Conservation (phyloP, 2,329 filamentous ascomycete species). For the Paecilomyces variotii region DNA sequence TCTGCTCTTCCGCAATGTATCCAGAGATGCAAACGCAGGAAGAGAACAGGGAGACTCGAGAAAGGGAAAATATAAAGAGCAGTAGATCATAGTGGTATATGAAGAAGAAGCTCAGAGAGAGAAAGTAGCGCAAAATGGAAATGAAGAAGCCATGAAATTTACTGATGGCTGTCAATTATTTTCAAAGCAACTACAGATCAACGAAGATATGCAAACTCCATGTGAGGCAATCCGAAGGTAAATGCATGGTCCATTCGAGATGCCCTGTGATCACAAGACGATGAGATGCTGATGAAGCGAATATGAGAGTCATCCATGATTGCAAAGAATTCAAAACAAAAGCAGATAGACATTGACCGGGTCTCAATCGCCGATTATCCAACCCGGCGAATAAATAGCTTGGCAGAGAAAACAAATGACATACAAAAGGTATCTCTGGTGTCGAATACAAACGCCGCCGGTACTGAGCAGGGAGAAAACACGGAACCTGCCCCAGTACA, state of each 20-base stretch:
- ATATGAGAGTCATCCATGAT: conserved; percentile 14
- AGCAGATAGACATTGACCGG: conserved; percentile 11
- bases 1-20: not conserved
- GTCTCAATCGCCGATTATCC: conserved; percentile 5
- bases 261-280: not conserved
- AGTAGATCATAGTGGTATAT: not conserved
- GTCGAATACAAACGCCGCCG: conserved; percentile 28
- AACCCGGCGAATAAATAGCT: not conserved
- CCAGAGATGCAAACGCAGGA: not conserved
- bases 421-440: conserved; percentile 32
- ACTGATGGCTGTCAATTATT: not conserved
- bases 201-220: conserved; percentile 6
- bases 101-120: not conserved
- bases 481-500: conserved; percentile 4
- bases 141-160: not conserved
- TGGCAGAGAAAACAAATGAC: conserved; percentile 7
- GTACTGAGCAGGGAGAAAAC: conserved; percentile 2
- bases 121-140: not conserved
- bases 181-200: conserved; percentile 11
- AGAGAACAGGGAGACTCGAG: not conserved
- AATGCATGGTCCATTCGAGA: not conserved
- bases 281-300: not conserved
- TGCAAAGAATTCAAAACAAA: conserved; percentile 8
- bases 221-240: not conserved
- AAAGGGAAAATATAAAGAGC: not conserved